Evolutionary conservation across 768 basidiomycete species (phyloP).

Genomic region (Kockovaella imperatae): DNA sequence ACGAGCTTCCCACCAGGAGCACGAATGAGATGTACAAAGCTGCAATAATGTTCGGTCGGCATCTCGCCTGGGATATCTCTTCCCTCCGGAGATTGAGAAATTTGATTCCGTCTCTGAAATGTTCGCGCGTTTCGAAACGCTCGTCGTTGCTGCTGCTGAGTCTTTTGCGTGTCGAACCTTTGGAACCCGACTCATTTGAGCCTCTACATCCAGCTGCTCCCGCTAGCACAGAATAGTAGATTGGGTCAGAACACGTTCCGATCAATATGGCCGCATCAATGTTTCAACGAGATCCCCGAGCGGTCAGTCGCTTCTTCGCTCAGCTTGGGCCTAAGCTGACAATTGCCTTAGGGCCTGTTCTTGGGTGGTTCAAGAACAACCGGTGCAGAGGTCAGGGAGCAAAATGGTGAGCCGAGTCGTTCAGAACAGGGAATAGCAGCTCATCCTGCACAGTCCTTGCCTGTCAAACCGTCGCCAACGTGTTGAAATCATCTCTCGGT

Average conservation of each 20-base stretch:
- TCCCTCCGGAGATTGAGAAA: too few species aligned
- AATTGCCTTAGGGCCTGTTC: constrained; percentile 60
- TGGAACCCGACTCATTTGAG: too few species aligned
- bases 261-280: constrained; percentile 39
- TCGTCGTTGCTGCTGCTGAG: too few species aligned
- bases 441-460: constrained; percentile 63
- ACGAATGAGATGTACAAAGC: too few species aligned
- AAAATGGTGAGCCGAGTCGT: constrained; percentile 63
- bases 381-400: constrained; percentile 91
- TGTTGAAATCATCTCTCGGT: constrained; percentile 91
- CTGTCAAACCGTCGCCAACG: constrained; percentile 91
- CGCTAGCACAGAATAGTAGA: too few species aligned
- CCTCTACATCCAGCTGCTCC: constrained; percentile 3
- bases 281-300: constrained; percentile 46
- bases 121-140: too few species aligned
- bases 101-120: constrained; percentile 4
- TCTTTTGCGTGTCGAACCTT: too few species aligned
- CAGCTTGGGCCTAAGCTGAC: constrained; percentile 3
- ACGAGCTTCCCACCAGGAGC: too few species aligned
- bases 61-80: too few species aligned
- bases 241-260: too few species aligned
- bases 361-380: constrained; percentile 87
- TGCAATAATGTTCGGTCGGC: too few species aligned
- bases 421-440: constrained; percentile 4
- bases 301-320: constrained; percentile 25